Evolutionary conservation across 345 rosid species (phyloP), one percentile per base, ranked within the genome.

Genomic region (Punica granatum): DNA sequence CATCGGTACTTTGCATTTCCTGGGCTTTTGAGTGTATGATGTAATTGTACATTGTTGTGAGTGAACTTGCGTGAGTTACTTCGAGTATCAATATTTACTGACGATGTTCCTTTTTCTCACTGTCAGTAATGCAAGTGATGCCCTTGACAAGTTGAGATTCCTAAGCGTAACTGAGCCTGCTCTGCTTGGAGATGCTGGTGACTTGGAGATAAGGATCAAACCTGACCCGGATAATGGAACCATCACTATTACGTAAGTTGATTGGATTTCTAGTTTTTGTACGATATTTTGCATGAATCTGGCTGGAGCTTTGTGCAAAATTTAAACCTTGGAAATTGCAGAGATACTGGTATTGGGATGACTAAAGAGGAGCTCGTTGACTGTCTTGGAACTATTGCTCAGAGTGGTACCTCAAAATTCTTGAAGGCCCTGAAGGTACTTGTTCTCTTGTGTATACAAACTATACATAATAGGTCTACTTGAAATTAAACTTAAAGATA

Each of bases 381-480:
- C 67, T 94, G 99, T 69, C 97, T 94, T 74, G 99, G 99, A 71
- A 94, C 99, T n/a, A 94, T 94, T 80, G 99, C 99, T 72, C 99
- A 94, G 77, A 91, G 96, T 78, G 99, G 99, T 30, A 91, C 99
- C 75, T 91, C 99, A 21, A 94, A 85, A 69, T 94, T 94, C 77
- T 80, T 94, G 56, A 84, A 91, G 84, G 97, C 97, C 74, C 79
- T 91, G 2, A 91, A 94, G 97, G 99, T 91, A 60, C 62, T 37
- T 56, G 34, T 37, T 23, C 66, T 42, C 19, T 37, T 51, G 59
- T 53, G 36, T 69, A 32, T 41, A 23, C 31, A 26, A 13, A 4
- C 34, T 26, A 41, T 36, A n/a, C 32, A 10, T 58, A 42, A 16
- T 41, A 48, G 31, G 28, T n/a, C 9, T 39, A 13, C 32, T 39